Evolutionary conservation across 305 asterid species (phyloP).

Genomic region (Rubia balearica): DNA sequence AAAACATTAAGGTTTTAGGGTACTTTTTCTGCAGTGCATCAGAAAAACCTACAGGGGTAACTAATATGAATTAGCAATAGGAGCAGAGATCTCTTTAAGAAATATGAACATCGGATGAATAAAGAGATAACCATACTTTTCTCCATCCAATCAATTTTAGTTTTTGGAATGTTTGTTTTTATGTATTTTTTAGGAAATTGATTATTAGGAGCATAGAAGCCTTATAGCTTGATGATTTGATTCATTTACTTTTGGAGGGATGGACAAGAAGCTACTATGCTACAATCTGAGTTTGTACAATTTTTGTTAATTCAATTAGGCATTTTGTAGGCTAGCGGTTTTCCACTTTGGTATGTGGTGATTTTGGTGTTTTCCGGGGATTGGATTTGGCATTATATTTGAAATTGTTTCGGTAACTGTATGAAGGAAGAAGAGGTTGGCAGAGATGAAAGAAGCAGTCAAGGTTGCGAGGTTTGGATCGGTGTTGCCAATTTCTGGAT

Average conservation of each 20-base stretch:
- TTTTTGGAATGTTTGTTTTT: neutral
- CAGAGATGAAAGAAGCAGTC: conserved; percentile 73
- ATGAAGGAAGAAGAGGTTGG: conserved; percentile 75
- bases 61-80: neutral
- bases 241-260: neutral
- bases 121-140: neutral
- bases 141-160: neutral
- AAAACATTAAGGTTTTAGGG: too few species aligned
- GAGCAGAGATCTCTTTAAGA: too few species aligned
- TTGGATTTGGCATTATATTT: neutral
- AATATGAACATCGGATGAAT: too few species aligned
- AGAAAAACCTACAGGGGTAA: too few species aligned
- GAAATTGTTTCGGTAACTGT: neutral
- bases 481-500: conserved; percentile 78
- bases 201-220: neutral
- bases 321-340: neutral
- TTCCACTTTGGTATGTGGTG: neutral
- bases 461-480: conserved; percentile 83
- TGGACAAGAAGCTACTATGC: neutral
- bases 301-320: neutral
- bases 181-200: neutral
- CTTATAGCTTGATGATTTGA: neutral
- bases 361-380: neutral
- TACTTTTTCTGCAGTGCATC: too few species aligned
- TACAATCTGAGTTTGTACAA: neutral